Evolutionary conservation across 1,284 basidiomycete genomes (phyloP).

Genomic region (Ganoderma multipileum): DNA sequence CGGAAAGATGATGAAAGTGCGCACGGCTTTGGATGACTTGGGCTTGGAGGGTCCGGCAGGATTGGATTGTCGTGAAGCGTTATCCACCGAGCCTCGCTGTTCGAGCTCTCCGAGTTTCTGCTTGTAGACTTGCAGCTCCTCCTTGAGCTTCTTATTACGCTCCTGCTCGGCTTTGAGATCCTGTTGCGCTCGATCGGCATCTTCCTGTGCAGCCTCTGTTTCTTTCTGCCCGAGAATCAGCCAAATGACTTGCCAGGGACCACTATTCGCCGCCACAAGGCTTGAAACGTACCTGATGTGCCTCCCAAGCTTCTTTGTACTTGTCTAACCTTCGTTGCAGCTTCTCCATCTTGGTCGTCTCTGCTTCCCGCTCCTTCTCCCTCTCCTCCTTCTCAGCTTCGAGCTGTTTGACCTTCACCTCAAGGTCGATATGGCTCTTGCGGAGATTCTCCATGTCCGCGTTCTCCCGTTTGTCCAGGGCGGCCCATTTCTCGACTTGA

Average conservation of each 20-base stretch:
- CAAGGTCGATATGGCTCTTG: slow-evolving; percentile 61
- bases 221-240: slow-evolving; percentile 37
- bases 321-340: slow-evolving; percentile 34
- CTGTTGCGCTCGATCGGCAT: slow-evolving; percentile 40
- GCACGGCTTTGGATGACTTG: slow-evolving; percentile 15
- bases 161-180: slow-evolving; percentile 40
- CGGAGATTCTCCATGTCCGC: slow-evolving; percentile 61
- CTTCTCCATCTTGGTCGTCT: slow-evolving; percentile 33
- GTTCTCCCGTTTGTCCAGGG: slow-evolving; percentile 66
- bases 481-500: slow-evolving; percentile 74
- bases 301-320: slow-evolving; percentile 33
- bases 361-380: slow-evolving; percentile 35
- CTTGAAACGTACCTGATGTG: slow-evolving; percentile 24
- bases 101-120: slow-evolving; percentile 26
- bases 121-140: slow-evolving; percentile 46
- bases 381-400: slow-evolving; percentile 48
- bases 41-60: slow-evolving; percentile 3
- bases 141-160: slow-evolving; percentile 50
- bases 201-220: slow-evolving; percentile 42
- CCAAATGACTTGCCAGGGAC: neutral
- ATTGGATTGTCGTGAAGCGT: slow-evolving; percentile 3
- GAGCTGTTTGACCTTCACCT: slow-evolving; percentile 58
- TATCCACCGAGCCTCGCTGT: slow-evolving; percentile 15
- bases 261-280: neutral
- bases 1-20: neutral